Evolutionary conservation across 192 early-diverging fungal species (phyloP).

Genomic region (Umbelopsis vinacea): DNA sequence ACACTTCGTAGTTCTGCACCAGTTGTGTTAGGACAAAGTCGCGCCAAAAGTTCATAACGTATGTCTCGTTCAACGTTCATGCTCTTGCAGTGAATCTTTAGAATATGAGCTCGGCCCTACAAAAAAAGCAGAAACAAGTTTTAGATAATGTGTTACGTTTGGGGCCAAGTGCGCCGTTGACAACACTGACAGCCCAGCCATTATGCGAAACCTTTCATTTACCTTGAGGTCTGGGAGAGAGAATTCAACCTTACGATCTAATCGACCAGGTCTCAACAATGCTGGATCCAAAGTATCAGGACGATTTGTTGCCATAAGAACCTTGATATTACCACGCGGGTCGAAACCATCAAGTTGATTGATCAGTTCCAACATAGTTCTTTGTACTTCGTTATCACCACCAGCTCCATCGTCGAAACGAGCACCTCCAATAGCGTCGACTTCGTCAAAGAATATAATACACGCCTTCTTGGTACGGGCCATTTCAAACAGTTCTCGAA

Average conservation of each 20-base stretch:
- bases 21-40: slow-evolving; percentile 98
- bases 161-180: too few relatives aligned
- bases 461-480: slow-evolving; percentile 99
- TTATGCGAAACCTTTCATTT: slow-evolving; percentile 1
- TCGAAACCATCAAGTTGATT: slow-evolving; percentile 99
- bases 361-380: slow-evolving; percentile 99
- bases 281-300: slow-evolving; percentile 99
- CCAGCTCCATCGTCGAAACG: slow-evolving; percentile 98
- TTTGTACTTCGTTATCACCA: slow-evolving; percentile 99
- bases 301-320: slow-evolving; percentile 98
- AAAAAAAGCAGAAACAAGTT: neutral
- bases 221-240: slow-evolving; percentile 92
- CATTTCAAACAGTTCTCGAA: slow-evolving; percentile 99
- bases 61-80: slow-evolving; percentile 99
- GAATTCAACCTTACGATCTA: slow-evolving; percentile 99
- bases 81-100: slow-evolving; percentile 97
- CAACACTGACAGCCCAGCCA: too few relatives aligned
- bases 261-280: slow-evolving; percentile 93
- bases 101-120: slow-evolving; percentile 94
- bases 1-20: slow-evolving; percentile 98
- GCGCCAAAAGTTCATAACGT: slow-evolving; percentile 97
- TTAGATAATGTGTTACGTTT: neutral
- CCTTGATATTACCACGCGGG: slow-evolving; percentile 99
- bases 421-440: slow-evolving; percentile 98
- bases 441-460: slow-evolving; percentile 99